A percentile compares a stretch with the other conserved stretches of the same genome.
These are phyloP conservation scores for Alternaria gaisen DNA, from an alignment of 2,329 filamentous ascomycete genomes.

Conservation along the genomic window DNA sequence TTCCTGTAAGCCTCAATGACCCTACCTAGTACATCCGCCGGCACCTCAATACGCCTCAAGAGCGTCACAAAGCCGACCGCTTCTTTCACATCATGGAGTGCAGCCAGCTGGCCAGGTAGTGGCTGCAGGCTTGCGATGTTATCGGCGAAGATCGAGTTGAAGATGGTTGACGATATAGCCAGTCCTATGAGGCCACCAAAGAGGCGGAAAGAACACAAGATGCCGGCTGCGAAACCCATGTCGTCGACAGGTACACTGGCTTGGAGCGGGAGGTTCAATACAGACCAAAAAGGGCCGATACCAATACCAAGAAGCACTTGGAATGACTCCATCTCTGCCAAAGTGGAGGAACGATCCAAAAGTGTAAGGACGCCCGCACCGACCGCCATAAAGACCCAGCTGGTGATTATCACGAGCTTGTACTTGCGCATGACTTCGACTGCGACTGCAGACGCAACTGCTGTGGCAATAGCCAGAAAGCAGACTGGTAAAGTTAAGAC, in stretches of 20 bases:
- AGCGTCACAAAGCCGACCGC: constrained; percentile 19
- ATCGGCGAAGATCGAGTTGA: constrained; percentile 27
- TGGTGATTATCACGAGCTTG: constrained; percentile 65
- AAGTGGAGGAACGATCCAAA: not conserved
- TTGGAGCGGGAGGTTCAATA: constrained; percentile 37
- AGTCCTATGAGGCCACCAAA: constrained; percentile 53
- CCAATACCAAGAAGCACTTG: constrained; percentile 24
- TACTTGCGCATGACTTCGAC: constrained; percentile 62
- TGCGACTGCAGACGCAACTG: not conserved
- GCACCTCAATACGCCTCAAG: not conserved
- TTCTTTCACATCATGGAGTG: constrained; percentile 2
- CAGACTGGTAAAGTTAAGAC: constrained; percentile 50
- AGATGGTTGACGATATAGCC: constrained; percentile 47
- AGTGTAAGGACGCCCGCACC: constrained; percentile 64
- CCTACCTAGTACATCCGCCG: not conserved
- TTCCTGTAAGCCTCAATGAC: not conserved
- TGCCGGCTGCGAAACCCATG: constrained; percentile 46
- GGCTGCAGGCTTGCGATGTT: not conserved
- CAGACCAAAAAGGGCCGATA: constrained; percentile 17
- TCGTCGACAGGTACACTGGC: constrained; percentile 51
- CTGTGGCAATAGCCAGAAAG: constrained; percentile 53
- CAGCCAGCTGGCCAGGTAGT: constrained; percentile 8
- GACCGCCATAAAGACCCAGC: constrained; percentile 66
- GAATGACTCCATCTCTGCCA: not conserved
- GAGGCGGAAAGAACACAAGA: constrained; percentile 48